Evolutionary conservation across 306 rosid species (phyloP).

Genomic region (Trichosanthes cucumerina): DNA sequence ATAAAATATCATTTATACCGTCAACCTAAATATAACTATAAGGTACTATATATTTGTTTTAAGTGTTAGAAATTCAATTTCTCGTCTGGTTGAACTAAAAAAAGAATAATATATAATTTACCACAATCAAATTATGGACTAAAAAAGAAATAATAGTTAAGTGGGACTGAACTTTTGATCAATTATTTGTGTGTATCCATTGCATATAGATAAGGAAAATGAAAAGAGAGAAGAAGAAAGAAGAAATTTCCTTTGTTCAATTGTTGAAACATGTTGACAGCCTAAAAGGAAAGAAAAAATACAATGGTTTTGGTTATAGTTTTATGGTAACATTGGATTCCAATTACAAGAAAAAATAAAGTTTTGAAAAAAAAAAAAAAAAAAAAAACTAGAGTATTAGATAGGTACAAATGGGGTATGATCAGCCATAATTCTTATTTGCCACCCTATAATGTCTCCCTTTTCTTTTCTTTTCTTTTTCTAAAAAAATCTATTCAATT

Average conservation of each 20-base stretch:
- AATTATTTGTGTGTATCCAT: neutral
- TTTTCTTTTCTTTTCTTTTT: neutral
- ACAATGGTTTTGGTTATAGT: neutral
- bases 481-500: neutral
- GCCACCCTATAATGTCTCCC: neutral
- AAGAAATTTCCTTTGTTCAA: neutral
- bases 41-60: neutral
- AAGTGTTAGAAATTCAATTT: neutral
- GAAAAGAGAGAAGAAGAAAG: neutral
- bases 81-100: neutral
- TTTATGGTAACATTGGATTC: slow-evolving; percentile 3
- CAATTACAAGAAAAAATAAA: neutral
- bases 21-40: neutral
- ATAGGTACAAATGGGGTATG: slow-evolving; percentile 4
- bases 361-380: neutral
- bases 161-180: neutral
- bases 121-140: neutral
- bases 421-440: neutral
- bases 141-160: neutral
- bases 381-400: neutral
- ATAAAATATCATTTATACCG: neutral
- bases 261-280: neutral
- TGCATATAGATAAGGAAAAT: neutral
- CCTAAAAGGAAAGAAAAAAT: neutral
- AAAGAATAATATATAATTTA: neutral